Percentiles rank a stretch among this genome's conserved stretches.
Conservation (phyloP, 176 grass and related monocot genomes). For the Coix lacrymajobi region DNA sequence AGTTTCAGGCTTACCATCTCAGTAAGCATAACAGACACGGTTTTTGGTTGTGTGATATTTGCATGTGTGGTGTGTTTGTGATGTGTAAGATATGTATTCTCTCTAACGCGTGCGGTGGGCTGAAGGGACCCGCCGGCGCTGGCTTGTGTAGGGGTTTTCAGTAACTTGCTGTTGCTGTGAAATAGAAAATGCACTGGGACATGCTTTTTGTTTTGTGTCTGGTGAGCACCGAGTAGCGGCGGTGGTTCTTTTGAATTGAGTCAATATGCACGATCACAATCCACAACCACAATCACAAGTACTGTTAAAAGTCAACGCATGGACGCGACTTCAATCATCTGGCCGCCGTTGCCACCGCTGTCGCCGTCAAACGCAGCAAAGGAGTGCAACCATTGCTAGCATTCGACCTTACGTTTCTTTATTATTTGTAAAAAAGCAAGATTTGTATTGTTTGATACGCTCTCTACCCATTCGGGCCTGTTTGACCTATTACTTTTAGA, state of each 20-base stretch:
- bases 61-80: conserved; percentile 23
- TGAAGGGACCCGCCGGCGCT: conserved; percentile 3
- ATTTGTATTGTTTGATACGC: no score
- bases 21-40: conserved; percentile 46
- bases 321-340: no score
- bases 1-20: conserved; percentile 68
- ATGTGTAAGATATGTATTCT: background rate
- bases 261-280: background rate
- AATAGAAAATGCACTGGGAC: background rate
- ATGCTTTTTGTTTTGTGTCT: background rate
- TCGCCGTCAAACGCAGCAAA: no score
- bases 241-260: background rate
- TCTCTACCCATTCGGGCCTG: no score
- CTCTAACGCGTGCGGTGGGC: background rate
- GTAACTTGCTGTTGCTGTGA: background rate
- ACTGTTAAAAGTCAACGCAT: background rate
- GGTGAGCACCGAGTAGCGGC: background rate
- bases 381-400: no score
- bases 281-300: background rate
- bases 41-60: conserved; percentile 14
- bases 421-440: no score
- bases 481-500: no score
- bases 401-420: no score
- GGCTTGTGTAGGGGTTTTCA: conserved; percentile 18
- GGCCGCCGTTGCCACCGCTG: no score